Conservation (phyloP, 2,329 filamentous ascomycete genomes). For the Trichophyton mentagrophytes region DNA sequence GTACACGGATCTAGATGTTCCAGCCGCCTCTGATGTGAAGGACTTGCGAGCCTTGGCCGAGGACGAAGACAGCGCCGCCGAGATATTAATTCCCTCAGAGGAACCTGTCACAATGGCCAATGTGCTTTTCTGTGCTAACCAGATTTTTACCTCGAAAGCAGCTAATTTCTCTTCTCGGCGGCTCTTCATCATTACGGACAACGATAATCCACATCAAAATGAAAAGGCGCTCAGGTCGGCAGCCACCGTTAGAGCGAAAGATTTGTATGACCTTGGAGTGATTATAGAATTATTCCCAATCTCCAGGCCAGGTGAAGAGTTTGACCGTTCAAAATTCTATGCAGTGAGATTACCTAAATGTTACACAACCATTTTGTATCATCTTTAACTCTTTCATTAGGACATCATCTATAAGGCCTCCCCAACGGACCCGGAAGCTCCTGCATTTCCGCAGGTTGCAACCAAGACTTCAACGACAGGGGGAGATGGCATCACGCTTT, state of each 20-base stretch:
- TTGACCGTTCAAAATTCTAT: slow-evolving; percentile 79
- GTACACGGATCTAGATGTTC: slow-evolving; percentile 75
- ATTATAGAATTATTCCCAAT: slow-evolving; percentile 90
- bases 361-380: background rate
- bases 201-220: slow-evolving; percentile 67
- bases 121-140: slow-evolving; percentile 86
- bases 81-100: slow-evolving; percentile 54
- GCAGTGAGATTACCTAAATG: slow-evolving; percentile 47
- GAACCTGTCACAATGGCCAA: slow-evolving; percentile 71
- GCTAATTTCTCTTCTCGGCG: slow-evolving; percentile 86
- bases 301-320: slow-evolving; percentile 54
- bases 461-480: slow-evolving; percentile 48
- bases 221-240: slow-evolving; percentile 62
- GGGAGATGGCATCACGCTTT: slow-evolving; percentile 62
- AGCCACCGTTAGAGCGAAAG: slow-evolving; percentile 78
- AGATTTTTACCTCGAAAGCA: slow-evolving; percentile 89
- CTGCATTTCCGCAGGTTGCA: slow-evolving; percentile 39
- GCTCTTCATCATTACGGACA: slow-evolving; percentile 91
- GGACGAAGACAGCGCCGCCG: slow-evolving; percentile 57
- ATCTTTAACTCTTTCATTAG: slow-evolving; percentile 30
- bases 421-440: slow-evolving; percentile 56
- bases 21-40: slow-evolving; percentile 77
- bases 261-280: slow-evolving; percentile 86
- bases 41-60: slow-evolving; percentile 62
- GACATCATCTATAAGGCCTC: slow-evolving; percentile 79